phyloP scores from a whole-genome alignment of 2,329 filamentous ascomycete species.

The Aspergillus fructus region DNA sequence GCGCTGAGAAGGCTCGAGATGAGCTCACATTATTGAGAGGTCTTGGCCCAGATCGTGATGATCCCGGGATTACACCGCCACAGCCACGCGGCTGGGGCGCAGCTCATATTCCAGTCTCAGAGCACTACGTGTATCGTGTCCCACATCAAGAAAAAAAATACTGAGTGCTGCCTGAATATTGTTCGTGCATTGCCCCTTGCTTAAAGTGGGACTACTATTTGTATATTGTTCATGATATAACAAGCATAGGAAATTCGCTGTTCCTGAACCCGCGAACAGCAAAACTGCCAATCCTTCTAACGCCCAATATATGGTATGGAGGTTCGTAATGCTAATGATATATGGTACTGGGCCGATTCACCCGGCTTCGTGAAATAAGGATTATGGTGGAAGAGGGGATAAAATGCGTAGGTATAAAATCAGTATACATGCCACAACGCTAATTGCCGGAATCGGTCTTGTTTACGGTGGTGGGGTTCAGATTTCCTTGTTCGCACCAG shows the following conservation, averaged over 20 bases:
- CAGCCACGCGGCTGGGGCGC: constrained; percentile 1
- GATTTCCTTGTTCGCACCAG: constrained; percentile 44
- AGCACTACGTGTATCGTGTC: not conserved
- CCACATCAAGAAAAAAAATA: not conserved
- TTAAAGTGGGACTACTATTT: not conserved
- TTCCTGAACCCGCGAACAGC: not conserved
- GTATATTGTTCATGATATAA: constrained; percentile 2
- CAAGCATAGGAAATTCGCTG: not conserved
- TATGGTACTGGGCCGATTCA: not conserved
- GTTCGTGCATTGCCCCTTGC: not conserved
- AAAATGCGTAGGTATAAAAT: not conserved
- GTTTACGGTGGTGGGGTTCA: constrained; percentile 2
- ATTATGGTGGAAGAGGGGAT: not conserved
- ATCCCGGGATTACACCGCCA: not conserved
- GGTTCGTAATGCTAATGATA: not conserved
- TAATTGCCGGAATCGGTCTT: not conserved
- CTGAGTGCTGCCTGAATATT: not conserved
- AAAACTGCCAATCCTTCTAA: not conserved
- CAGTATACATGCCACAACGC: not conserved
- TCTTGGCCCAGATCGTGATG: not conserved
- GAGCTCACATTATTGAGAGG: not conserved
- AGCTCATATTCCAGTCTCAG: not conserved
- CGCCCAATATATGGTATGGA: not conserved
- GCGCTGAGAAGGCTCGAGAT: not conserved
- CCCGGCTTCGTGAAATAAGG: not conserved